Evolutionary conservation across 129 eudicot species (phyloP).

Genomic region (Pseudognaphalium luteoalbum): DNA sequence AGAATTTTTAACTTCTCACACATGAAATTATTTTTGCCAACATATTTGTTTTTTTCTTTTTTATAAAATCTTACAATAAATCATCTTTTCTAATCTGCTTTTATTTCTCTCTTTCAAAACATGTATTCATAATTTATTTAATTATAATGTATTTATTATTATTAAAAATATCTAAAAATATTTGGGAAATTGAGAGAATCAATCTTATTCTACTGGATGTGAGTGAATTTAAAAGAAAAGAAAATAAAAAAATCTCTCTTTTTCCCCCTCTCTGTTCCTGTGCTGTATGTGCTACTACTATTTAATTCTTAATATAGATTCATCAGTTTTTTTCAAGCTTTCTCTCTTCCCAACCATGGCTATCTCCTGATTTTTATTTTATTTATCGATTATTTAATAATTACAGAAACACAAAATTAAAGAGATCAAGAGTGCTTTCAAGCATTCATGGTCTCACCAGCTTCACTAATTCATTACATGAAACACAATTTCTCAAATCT

Average conservation of each 20-base stretch:
- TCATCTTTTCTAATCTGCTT: no score
- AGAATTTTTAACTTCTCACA: no score
- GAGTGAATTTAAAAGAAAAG: constrained; percentile 14
- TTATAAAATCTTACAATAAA: no score
- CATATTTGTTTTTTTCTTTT: no score
- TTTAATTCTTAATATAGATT: constrained; percentile 25
- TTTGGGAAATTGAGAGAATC: constrained; percentile 20
- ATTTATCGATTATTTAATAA: neutral
- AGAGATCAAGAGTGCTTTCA: constrained; percentile 31
- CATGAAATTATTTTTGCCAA: no score
- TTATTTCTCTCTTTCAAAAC: no score
- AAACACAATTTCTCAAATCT: constrained; percentile 33
- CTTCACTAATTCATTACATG: constrained; percentile 34
- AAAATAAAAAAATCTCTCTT: neutral
- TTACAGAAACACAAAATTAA: neutral
- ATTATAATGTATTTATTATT: no score
- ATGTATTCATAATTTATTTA: no score
- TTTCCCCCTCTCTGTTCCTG: constrained; percentile 32
- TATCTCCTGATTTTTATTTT: constrained; percentile 16
- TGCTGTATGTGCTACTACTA: constrained; percentile 32
- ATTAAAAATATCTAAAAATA: neutral
- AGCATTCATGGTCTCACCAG: constrained; percentile 46
- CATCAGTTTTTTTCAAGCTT: constrained; percentile 24
- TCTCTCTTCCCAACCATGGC: constrained; percentile 38
- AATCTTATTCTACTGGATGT: constrained; percentile 20